These are phyloP conservation scores for Phlebiopsis flavidoalba DNA, from an alignment of 768 basidiomycete genomes.

Conservation along the genomic window DNA sequence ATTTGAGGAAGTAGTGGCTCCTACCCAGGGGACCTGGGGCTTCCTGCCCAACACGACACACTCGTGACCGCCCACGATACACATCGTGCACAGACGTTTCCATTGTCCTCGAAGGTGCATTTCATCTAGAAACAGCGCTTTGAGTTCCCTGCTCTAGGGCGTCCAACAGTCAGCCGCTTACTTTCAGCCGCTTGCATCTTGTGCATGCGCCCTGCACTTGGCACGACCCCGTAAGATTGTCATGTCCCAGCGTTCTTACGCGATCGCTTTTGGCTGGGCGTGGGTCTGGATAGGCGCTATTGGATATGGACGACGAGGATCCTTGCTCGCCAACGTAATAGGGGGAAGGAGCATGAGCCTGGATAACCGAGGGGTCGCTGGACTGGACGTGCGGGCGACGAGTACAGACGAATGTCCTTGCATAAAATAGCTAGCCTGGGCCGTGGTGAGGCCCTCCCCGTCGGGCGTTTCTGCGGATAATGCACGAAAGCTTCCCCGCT, in stretches of 20 bases:
- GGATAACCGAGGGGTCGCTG: not conserved
- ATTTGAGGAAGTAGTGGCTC: not conserved
- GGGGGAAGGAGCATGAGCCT: not conserved
- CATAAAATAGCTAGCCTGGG: not conserved
- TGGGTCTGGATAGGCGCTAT: not conserved
- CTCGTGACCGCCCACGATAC: constrained; percentile 22
- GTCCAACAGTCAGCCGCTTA: not conserved
- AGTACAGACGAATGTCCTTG: not conserved
- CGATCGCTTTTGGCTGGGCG: constrained; percentile 5
- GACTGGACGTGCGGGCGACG: not conserved
- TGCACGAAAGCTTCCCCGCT: not conserved
- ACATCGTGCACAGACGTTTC: constrained; percentile 20
- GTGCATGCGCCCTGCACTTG: constrained; percentile 14
- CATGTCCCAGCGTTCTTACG: constrained; percentile 2
- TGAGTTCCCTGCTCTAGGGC: not conserved
- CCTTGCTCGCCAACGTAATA: not conserved
- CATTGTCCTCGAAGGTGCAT: constrained; percentile 19
- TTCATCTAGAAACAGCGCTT: constrained; percentile 17
- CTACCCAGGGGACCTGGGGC: constrained; percentile 29
- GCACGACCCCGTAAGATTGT: not conserved
- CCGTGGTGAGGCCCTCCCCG: not conserved
- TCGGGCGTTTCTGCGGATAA: not conserved
- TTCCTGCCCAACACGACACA: constrained; percentile 28
- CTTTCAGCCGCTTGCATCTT: constrained; percentile 14
- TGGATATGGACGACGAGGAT: constrained; percentile 8